phyloP scores from a whole-genome alignment of 345 rosid genomes.

The Bruguiera sexangula region DNA sequence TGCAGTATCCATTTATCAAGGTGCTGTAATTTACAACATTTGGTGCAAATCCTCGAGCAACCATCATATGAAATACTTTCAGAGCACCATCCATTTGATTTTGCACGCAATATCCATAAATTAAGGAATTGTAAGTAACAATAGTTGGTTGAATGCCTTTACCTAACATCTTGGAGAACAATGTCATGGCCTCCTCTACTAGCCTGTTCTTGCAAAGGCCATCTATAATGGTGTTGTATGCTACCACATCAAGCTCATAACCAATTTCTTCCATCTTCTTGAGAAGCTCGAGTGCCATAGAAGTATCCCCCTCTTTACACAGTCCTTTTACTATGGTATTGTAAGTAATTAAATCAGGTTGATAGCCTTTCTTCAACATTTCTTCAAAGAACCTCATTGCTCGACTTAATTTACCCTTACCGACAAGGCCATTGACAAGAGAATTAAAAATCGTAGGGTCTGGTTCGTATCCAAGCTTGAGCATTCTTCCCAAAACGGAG shows the following conservation, averaged over 20 bases:
- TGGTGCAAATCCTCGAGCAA: conserved; percentile 4
- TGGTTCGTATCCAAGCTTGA: conserved; percentile 11
- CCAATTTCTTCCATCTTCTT: conserved; percentile 1
- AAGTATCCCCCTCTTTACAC: background rate
- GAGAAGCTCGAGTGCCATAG: conserved; percentile 2
- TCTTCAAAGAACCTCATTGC: background rate
- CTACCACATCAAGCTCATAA: background rate
- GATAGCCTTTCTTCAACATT: background rate
- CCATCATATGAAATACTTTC: conserved; percentile 8
- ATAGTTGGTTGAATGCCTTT: background rate
- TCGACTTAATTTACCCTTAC: conserved; percentile 1
- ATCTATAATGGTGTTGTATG: conserved; percentile 7
- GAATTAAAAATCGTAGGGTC: conserved; percentile 7
- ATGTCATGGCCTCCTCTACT: background rate
- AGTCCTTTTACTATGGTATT: background rate
- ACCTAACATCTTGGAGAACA: background rate
- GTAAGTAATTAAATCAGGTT: background rate
- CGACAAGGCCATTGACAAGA: conserved; percentile 11
- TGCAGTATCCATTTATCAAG: conserved; percentile 7
- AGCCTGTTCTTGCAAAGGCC: conserved; percentile 23
- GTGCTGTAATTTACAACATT: conserved; percentile 4
- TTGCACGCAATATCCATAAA: conserved; percentile 13
- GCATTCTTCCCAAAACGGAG: conserved; percentile 2
- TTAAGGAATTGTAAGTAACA: conserved; percentile 4
- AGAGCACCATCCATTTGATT: conserved; percentile 13